These are phyloP conservation scores for Collybiopsis confluens DNA, from an alignment of 768 basidiomycete species.

Conservation along the genomic window DNA sequence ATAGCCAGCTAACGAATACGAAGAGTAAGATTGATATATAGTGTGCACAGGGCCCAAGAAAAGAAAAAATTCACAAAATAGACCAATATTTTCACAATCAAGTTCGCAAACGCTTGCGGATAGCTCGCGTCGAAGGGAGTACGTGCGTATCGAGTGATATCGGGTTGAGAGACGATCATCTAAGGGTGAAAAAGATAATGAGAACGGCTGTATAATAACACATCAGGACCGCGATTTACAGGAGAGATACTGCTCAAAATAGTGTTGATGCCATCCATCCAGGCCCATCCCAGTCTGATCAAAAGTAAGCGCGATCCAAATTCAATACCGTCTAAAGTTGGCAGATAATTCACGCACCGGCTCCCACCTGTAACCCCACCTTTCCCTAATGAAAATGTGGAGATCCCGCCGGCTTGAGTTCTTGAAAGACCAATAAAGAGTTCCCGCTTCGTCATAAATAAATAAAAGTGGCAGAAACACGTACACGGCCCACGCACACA, in stretches of 20 bases:
- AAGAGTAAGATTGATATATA: neutral
- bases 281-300: slow-evolving; percentile 5
- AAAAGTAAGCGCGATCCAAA: neutral
- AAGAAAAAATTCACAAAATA: neutral
- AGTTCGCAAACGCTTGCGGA: slow-evolving; percentile 16
- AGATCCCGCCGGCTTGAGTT: slow-evolving; percentile 9
- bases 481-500: slow-evolving; percentile 5
- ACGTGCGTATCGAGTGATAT: slow-evolving; percentile 14
- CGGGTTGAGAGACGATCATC: neutral
- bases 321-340: neutral
- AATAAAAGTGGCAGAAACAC: neutral
- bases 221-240: slow-evolving; percentile 11
- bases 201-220: slow-evolving; percentile 8
- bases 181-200: neutral
- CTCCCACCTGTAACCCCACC: neutral
- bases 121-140: slow-evolving; percentile 15
- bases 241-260: slow-evolving; percentile 16
- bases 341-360: neutral
- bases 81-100: slow-evolving; percentile 12
- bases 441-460: neutral
- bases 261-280: slow-evolving; percentile 13
- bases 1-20: slow-evolving; percentile 14
- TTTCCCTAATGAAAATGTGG: neutral
- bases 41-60: neutral
- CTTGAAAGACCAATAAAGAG: neutral